Evolutionary conservation across 2,329 filamentous ascomycete genomes (phyloP).

Genomic region (Aspergillus neotritici): DNA sequence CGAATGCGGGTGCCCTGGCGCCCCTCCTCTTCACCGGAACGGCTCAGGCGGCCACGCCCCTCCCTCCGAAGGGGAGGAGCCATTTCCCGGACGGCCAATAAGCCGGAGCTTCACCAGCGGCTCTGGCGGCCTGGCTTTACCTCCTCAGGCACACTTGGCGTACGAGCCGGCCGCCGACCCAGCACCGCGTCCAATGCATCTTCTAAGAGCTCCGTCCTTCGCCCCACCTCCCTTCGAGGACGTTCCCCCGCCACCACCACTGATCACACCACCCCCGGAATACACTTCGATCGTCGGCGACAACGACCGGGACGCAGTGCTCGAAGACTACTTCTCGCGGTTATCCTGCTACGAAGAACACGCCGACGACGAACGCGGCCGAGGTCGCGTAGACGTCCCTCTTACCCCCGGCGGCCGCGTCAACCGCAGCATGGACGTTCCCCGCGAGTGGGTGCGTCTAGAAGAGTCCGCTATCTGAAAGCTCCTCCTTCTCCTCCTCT

Average conservation of each 20-base stretch:
- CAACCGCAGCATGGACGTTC: constrained; percentile 60
- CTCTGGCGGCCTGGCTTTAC: constrained; percentile 40
- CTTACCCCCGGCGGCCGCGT: constrained; percentile 59
- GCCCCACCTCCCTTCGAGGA: constrained; percentile 84
- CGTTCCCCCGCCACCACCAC: constrained; percentile 66
- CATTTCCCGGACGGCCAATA: constrained; percentile 17
- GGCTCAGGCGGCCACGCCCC: constrained; percentile 19
- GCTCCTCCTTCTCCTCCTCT: too few relatives aligned
- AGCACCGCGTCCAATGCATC: constrained; percentile 67
- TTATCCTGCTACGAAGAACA: constrained; percentile 63
- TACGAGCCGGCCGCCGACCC: constrained; percentile 39
- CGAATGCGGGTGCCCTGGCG: constrained; percentile 63
- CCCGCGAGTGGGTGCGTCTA: constrained; percentile 49
- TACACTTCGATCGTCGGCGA: constrained; percentile 73
- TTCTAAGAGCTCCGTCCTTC: constrained; percentile 76
- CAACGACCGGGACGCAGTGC: constrained; percentile 58
- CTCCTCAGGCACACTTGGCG: constrained; percentile 46
- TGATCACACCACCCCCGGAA: constrained; percentile 75
- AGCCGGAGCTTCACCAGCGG: constrained; percentile 36
- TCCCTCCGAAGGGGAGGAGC: constrained; percentile 27
- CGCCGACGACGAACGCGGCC: constrained; percentile 47
- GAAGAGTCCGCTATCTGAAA: constrained; percentile 22
- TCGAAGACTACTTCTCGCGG: constrained; percentile 83
- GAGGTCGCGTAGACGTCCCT: constrained; percentile 50
- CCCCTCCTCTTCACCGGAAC: constrained; percentile 42